Base-by-base conservation (phyloP, 2,329 filamentous ascomycete genomes). In the Macrophomina phaseolina region DNA sequence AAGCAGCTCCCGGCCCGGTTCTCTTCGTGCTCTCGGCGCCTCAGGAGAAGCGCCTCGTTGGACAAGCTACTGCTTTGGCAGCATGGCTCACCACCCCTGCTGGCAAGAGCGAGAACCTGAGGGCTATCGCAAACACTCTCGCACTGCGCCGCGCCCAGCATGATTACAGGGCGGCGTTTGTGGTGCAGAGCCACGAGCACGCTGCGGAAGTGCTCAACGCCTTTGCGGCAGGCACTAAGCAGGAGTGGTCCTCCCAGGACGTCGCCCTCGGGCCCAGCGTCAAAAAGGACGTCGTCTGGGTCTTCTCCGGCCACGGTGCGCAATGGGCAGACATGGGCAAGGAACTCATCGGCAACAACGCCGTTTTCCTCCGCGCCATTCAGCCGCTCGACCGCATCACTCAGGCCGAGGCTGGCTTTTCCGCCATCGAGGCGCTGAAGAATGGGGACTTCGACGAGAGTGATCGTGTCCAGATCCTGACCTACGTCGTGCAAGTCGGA, bases 281-380 rank as follows among this genome's bases (percentile, higher is more conserved):
- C 3, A 70, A 67, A 12, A 73, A 69, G n/a, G 70, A 71, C 16
- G 68, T 68, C 5, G 74, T 76, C 0, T 81, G 78, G 77, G 74
- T 82, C 0, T 82, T 82, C 68, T 80, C 79, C 0, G 81, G 81
- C 0, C 81, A 82, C 53, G 81, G 81, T 34, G 79, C 79, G 2
- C 81, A 82, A 52, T 82, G 79, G 78, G 61, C 68, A 0, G 74
- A 75, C 3, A 82, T 82, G 80, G 56, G 79, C 7, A 73, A 73
- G 12, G 76, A 80, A 36, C 73, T 83, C 0, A 46, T 81, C 38
- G 46, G 23, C 23, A 23, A 69, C 0, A 63, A 68, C 16, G 46
- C 68, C 2, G 58, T 71, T 4, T 79, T 79, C 69, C 61, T 32
- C 11, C 32, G 72, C 18, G 67, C 75, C 1, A 58, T 81, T 18